These are phyloP conservation scores for Aphanocladium album DNA, from an alignment of 2,329 filamentous ascomycete genomes.

Conservation along the genomic window DNA sequence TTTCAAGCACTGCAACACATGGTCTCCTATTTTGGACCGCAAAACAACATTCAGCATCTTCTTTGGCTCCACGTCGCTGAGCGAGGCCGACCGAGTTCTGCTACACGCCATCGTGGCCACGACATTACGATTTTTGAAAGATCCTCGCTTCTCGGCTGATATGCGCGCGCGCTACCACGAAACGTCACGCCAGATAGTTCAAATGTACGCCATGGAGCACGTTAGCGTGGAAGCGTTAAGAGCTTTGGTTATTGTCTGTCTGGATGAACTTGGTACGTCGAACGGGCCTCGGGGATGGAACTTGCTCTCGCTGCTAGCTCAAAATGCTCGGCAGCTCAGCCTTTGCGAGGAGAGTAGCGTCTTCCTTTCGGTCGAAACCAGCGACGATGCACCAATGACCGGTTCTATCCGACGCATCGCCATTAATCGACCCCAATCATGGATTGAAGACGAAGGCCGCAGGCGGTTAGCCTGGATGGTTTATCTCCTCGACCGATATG, in stretches of 20 bases:
- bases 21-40: constrained; percentile 44
- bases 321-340: constrained; percentile 35
- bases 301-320: constrained; percentile 33
- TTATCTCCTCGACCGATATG: constrained; percentile 39
- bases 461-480: constrained; percentile 41
- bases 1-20: constrained; percentile 60
- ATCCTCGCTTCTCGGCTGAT: constrained; percentile 32
- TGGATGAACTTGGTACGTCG: constrained; percentile 38
- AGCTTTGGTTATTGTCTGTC: constrained; percentile 35
- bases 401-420: constrained; percentile 32
- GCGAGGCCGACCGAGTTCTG: constrained; percentile 35
- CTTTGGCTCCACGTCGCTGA: constrained; percentile 35
- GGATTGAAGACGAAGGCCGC: constrained; percentile 41
- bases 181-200: constrained; percentile 34
- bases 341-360: constrained; percentile 36
- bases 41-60: constrained; percentile 37
- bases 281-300: constrained; percentile 40
- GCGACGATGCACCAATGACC: constrained; percentile 26
- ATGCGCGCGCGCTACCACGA: constrained; percentile 35
- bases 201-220: constrained; percentile 38
- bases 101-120: constrained; percentile 41
- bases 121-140: constrained; percentile 37
- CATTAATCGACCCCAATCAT: constrained; percentile 33
- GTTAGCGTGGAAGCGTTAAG: constrained; percentile 34
- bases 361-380: constrained; percentile 29